Evolutionary conservation across 768 basidiomycete species (phyloP), one percentile per base, ranked within the genome.

Genomic region (Hericium coralloides): DNA sequence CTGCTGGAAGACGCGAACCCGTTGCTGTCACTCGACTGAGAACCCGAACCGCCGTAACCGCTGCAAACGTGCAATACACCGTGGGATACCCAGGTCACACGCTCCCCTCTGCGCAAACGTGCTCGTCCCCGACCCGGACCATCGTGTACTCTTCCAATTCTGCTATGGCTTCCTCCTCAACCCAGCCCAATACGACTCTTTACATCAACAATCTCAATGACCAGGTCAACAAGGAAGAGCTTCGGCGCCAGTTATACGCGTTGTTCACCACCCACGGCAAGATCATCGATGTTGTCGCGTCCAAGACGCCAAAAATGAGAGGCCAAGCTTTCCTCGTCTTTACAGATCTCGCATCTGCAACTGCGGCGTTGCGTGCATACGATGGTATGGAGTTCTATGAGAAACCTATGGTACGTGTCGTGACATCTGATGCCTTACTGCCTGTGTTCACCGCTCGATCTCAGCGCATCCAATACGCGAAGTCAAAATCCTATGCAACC

Each of bases 311-410:
- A 58, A 89, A 85, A 71, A 92, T 90, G 85, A 82, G 87, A 61
- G 95, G 94, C 20, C 94, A 97, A 72, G 95, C 95, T 1, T 98
- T 97, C 72, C 85, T 98, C 66, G 93, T 95, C 65, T 98, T 97
- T 73, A 80, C 83, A 52, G 95, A 98, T 73, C 84, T 95, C 52
- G 82, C 90, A 10, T 83, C 85, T 55, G 92, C 93, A 57, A 98
- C 95, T 5, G 83, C 92, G 55, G 95, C 95, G 38, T 80, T 98
- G 83, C 81, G 95, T 51, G 92, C 88, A 49, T 88, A 94, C 67
- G 89, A 92, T 66, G 95, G 95, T 55, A 90, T 95, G 82, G 60
- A 83, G 25, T 95, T 95, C 72, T 97, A 95, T 67, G 89, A 92
- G 66, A 94, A 92, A 67, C 89, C 90, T 25, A 79, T 95, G 73